Conservation (phyloP, 208 protist genomes). For the Trichomonas tenax region DNA sequence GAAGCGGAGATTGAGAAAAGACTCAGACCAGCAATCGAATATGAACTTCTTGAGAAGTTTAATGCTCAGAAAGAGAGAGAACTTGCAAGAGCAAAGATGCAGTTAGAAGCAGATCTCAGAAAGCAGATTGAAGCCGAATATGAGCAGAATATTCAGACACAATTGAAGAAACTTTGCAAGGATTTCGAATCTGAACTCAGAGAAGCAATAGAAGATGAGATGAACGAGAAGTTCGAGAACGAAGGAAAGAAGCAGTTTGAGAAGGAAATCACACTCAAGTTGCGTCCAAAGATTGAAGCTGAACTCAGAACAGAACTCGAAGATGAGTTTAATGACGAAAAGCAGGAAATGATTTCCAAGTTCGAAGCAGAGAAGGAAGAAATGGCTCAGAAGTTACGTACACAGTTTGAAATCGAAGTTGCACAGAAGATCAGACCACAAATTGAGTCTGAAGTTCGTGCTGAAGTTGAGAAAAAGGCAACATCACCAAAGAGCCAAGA, state of each 20-base stretch:
- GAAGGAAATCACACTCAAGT: background rate
- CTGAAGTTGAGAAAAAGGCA: too few relatives aligned
- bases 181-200: background rate
- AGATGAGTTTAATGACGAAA: background rate
- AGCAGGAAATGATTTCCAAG: too few relatives aligned
- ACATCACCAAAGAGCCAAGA: too few relatives aligned
- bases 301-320: background rate
- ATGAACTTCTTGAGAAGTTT: background rate
- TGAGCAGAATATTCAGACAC: background rate
- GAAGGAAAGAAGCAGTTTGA: background rate
- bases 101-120: background rate
- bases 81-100: background rate
- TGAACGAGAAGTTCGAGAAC: background rate
- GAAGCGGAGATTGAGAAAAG: background rate
- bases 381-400: background rate
- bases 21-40: background rate
- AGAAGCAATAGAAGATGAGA: background rate
- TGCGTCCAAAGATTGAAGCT: background rate
- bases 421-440: background rate
- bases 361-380: background rate
- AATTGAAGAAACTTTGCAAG: background rate
- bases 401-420: background rate
- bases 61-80: background rate
- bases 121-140: background rate
- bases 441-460: background rate